Evolutionary conservation across 768 basidiomycete species (phyloP), one percentile per base, ranked within the genome.

Genomic region (Austroboletus festivus): DNA sequence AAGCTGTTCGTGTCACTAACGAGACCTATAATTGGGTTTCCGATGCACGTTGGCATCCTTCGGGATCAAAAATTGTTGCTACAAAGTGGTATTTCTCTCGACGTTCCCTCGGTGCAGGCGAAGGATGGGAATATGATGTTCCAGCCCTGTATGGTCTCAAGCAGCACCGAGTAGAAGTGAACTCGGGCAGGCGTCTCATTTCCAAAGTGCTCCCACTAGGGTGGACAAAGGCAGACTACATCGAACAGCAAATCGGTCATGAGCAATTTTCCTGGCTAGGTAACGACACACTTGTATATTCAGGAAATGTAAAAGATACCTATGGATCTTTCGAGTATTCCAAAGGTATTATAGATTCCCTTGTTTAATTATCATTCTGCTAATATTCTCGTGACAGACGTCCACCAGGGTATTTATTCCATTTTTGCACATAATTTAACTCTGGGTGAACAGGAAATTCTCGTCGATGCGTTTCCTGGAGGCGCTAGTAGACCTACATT

Each of bases 401-500:
- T 85, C 1, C 84, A 88, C 60, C 63, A 58, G 21, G 86, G 86
- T 0, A 85, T 86, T 15, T 85, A 88, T 53, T 73, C 86, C 0
- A 86, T 89, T 22, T 85, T 82, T 50, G 72, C 78, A n/a, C 70
- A 71, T 31, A 87, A 88, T 58, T 50, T 86, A 28, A 86, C 83
- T 0, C 77, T 76, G 0, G 72, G 74, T 4, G 52, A 64, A 10
- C 79, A 79, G 4, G 72, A 76, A 31, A 73, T 71, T 1, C 65
- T 89, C 0, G 84, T 85, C 0, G 64, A 70, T 44, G 65, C 79
- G 0, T 76, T 63, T 47, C 84, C 86, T 0, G 86, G 86, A 19
- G 86, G 86, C n/a, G 86, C 86, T 5, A 85, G 75, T 55, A 73
- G 84, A 44, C 86, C 86, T 21, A 84, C 84, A 51, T 68, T 88